A percentile compares a stretch with the other conserved stretches of the same genome.
phyloP scores from a whole-genome alignment of 495 filamentous ascomycete species.

The Achaetomiella virescens region DNA sequence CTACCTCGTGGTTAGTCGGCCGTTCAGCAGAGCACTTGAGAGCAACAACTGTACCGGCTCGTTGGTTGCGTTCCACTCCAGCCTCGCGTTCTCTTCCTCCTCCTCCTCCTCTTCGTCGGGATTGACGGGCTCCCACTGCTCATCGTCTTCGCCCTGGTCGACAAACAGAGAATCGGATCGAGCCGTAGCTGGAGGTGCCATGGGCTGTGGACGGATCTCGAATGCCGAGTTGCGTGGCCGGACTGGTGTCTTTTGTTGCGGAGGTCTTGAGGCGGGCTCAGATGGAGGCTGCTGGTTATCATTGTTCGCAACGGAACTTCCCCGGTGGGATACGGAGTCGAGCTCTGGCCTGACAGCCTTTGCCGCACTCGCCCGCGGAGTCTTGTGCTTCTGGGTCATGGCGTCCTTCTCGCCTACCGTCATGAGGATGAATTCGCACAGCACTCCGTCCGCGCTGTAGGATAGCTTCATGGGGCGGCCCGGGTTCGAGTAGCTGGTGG shows the following conservation, averaged over 20 bases:
- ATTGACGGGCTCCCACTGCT: slow-evolving; percentile 77
- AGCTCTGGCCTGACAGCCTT: slow-evolving; percentile 27
- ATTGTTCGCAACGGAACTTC: slow-evolving; percentile 24
- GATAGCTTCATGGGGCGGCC: slow-evolving; percentile 76
- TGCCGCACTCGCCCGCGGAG: slow-evolving; percentile 25
- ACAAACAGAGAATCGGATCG: slow-evolving; percentile 74
- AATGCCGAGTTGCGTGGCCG: slow-evolving; percentile 24
- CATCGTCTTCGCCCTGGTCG: slow-evolving; percentile 59
- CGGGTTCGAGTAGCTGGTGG: slow-evolving; percentile 73
- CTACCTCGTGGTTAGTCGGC: slow-evolving; percentile 27
- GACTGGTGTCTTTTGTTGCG: slow-evolving; percentile 16
- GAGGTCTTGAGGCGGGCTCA: neutral
- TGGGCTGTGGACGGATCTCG: slow-evolving; percentile 32
- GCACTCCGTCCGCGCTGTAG: slow-evolving; percentile 67
- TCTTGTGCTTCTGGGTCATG: slow-evolving; percentile 37
- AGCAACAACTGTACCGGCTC: slow-evolving; percentile 33
- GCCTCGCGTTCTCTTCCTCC: slow-evolving; percentile 45
- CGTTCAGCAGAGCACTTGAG: no score
- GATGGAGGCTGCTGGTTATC: slow-evolving; percentile 5
- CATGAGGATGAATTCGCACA: slow-evolving; percentile 88
- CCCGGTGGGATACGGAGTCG: slow-evolving; percentile 35
- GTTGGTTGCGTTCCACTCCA: slow-evolving; percentile 76
- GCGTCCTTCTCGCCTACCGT: slow-evolving; percentile 71
- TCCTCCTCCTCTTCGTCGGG: slow-evolving; percentile 64
- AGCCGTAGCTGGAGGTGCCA: slow-evolving; percentile 54